phyloP scores from a whole-genome alignment of 148 eudicot genomes.

The Chenopodium album region DNA sequence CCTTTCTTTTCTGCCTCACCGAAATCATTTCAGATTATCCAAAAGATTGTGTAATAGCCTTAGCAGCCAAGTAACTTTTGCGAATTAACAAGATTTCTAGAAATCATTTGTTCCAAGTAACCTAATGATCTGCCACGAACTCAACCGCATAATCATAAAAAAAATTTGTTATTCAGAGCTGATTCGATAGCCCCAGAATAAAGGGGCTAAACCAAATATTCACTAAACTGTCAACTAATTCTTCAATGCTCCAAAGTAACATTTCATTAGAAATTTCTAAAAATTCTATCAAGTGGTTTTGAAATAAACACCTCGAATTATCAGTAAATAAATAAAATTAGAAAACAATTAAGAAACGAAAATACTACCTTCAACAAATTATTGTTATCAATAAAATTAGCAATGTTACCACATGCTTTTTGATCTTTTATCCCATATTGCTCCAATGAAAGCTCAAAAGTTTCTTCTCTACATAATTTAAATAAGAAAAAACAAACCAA shows the following conservation, averaged over 20 bases:
- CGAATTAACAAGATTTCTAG: no score
- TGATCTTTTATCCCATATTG: constrained; percentile 58
- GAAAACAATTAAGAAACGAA: not conserved
- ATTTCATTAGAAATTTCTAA: no score
- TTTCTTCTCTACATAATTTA: constrained; percentile 42
- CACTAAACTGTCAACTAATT: not conserved
- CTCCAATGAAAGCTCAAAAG: constrained; percentile 53
- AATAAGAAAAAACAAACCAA: not conserved
- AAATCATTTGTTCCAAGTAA: not conserved
- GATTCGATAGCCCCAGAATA: not conserved
- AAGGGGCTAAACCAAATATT: not conserved
- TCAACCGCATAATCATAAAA: not conserved
- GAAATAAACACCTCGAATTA: not conserved
- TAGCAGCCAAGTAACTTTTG: no score
- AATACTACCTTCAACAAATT: constrained; percentile 31
- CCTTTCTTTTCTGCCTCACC: not conserved
- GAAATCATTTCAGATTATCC: not conserved
- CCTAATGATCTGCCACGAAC: not conserved
- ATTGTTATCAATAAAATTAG: constrained; percentile 52
- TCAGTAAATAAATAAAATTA: not conserved
- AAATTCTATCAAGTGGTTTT: no score
- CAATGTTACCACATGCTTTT: constrained; percentile 48
- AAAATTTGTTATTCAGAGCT: not conserved
- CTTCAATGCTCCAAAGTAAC: not conserved
- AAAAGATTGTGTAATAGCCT: not conserved